These are phyloP conservation scores for Amylostereum areolatum DNA, from an alignment of 1,284 basidiomycete genomes.

Conservation along the genomic window DNA sequence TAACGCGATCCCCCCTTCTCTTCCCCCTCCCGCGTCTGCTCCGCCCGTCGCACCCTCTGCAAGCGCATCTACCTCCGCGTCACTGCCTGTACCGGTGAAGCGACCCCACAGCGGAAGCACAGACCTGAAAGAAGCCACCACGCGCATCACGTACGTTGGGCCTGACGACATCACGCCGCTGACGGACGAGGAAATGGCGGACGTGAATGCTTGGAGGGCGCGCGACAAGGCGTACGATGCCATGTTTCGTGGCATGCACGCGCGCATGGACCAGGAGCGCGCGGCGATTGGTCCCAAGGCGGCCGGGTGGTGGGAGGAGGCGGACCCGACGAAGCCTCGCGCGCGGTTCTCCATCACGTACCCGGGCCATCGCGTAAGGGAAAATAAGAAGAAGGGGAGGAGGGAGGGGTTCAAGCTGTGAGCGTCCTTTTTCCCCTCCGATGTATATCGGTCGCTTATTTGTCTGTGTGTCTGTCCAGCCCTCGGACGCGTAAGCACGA, in stretches of 20 bases:
- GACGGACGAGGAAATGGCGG: conserved; percentile 34
- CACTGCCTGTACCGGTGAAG: conserved; percentile 8
- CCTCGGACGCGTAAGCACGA: conserved; percentile 27
- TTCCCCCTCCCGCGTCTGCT: conserved; percentile 4
- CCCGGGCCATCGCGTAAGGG: conserved; percentile 44
- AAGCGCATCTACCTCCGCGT: conserved; percentile 15
- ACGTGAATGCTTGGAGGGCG: conserved; percentile 47
- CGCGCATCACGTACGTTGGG: conserved; percentile 60
- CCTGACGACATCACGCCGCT: conserved; percentile 53
- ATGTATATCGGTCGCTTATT: conserved; percentile 12
- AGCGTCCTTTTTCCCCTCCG: conserved; percentile 24
- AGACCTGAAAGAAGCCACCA: conserved; percentile 54
- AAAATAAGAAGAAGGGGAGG: conserved; percentile 47
- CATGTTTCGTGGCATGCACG: conserved; percentile 36
- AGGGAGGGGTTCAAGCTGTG: conserved; percentile 71
- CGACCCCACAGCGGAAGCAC: conserved; percentile 7
- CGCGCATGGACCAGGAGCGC: conserved; percentile 37
- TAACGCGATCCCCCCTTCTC: not conserved
- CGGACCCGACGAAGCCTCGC: conserved; percentile 18
- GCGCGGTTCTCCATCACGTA: conserved; percentile 62
- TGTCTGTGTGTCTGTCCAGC: conserved; percentile 6
- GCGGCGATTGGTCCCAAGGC: conserved; percentile 19
- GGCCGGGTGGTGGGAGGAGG: conserved; percentile 23
- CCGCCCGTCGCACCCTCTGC: conserved; percentile 4
- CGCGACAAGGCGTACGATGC: conserved; percentile 45